Base-by-base conservation (phyloP, 257 asterid genomes). In the Capsicum chinense region DNA sequence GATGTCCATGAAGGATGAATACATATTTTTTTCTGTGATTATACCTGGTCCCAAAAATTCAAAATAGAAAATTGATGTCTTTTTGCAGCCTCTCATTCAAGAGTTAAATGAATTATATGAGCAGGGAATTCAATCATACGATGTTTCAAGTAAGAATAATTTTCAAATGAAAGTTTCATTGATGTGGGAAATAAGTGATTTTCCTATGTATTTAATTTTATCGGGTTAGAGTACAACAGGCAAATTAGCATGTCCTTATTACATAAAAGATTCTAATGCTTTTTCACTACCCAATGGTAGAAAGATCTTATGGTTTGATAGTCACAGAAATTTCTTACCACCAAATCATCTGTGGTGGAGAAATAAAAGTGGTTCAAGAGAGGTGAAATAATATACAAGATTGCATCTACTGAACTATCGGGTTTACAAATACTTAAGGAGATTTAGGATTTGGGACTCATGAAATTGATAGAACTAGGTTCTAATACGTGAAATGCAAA, bases 71-170 rank as follows among this genome's bases (percentile, higher is more conserved):
- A 7, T 81, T 3, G 84, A 81, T 59, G 56, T 81, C 8, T 81
- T 33, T 6, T 81, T 81, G 58, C 21, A 21, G 21, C 21, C 21
- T 21, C 21, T 21, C 21, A 21, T 21, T 21, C 21, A 21, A 21
- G 21, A 21, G 21, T 21, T 21, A 21, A 21, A 21, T 0, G 21
- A 21, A 21, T 21, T 21, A 21, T 0, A 21, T 21, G 21, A 21
- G 21, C 0, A 21, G 21, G 21, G 21, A 21, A 21, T 21, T 21
- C 21, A 21, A 21, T 44, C 84, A 12, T 81, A 48, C 19, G 84
- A 81, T 62, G 44, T 63, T n/a, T 81, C 48, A 6, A 81, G 3
- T 10, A 81, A 62, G 10, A 13, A 60, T n/a, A 62, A 81, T 42
- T 59, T 81, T 47, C 60, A 37, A 15, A 47, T 81, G 60, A 42